A percentile compares a stretch with the other conserved stretches of the same genome.
phyloP scores from a whole-genome alignment of 2,329 filamentous ascomycete genomes.

The Beauveria sp. region DNA sequence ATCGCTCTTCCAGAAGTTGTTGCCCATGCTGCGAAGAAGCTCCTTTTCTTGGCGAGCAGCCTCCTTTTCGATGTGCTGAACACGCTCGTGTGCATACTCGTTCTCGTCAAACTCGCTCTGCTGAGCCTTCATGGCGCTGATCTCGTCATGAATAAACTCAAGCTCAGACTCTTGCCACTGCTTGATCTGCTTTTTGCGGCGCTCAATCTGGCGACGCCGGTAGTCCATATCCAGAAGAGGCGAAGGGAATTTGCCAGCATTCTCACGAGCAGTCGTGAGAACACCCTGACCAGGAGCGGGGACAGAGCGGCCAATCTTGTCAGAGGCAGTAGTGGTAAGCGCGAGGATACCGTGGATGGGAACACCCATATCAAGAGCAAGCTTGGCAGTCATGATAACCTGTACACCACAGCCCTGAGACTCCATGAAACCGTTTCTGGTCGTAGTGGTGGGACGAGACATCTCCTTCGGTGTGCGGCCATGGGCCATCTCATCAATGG shows the following conservation, averaged over 20 bases:
- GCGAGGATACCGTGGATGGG: conserved; percentile 94
- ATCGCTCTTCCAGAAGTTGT: conserved; percentile 98
- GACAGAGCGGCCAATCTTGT: conserved; percentile 98
- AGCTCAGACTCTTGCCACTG: conserved; percentile 94
- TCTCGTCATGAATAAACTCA: conserved; percentile 86
- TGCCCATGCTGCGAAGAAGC: conserved; percentile 84
- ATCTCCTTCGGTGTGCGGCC: conserved; percentile 94
- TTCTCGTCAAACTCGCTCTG: conserved; percentile 67
- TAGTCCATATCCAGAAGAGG: conserved; percentile 97
- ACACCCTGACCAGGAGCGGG: conserved; percentile 96
- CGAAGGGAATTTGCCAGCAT: conserved; percentile 84
- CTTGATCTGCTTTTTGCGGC: conserved; percentile 89
- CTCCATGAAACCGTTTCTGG: conserved; percentile 97
- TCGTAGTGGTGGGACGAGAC: conserved; percentile 95
- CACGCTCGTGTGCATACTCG: conserved; percentile 79
- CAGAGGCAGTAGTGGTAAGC: conserved; percentile 89
- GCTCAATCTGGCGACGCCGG: conserved; percentile 86
- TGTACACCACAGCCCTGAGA: conserved; percentile 98
- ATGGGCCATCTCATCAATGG: conserved; percentile 90
- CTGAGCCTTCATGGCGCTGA: conserved; percentile 81
- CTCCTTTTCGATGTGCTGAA: conserved; percentile 76
- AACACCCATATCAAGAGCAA: conserved; percentile 96
- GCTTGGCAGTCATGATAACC: conserved; percentile 93
- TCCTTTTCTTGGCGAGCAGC: conserved; percentile 88
- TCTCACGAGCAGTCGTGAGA: conserved; percentile 87